Evolutionary conservation across 2,329 filamentous ascomycete species (phyloP), one percentile per base, ranked within the genome.

Genomic region (Penicillium sp.): DNA sequence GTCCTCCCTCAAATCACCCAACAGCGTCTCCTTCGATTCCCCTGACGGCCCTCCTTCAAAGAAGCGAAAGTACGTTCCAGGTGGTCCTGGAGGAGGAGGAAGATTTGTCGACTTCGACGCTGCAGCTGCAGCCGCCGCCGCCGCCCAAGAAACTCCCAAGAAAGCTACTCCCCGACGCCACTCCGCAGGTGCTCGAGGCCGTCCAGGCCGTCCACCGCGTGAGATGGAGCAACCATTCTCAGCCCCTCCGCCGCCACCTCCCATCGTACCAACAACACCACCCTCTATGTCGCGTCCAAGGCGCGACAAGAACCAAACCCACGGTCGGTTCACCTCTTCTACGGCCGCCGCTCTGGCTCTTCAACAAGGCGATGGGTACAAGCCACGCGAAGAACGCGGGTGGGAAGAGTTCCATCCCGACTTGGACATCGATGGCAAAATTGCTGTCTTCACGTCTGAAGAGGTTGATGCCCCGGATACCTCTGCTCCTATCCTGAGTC

Each of bases 321-420:
- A 77, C 60, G 86, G 87, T 66, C 80, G 87, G 57, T 94, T 87
- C 69, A 88, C 85, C 61, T 91, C 87, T 40, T 88, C 81, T 28
- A 72, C 85, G n/a, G 88, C 91, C 12, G 89, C 89, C 26, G 87
- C 90, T 22, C 88, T 90, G 44, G 89, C 88, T 6, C 85, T 93
- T 52, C 87, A 88, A 59, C 89, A 95, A 65, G 90, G 83, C 61
- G 93, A 97, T 73, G 90, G 91, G 44, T 97, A 97, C 72, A 98
- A 98, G 68, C 93, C 93, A 29, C 80, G 93, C 63, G 93, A 98
- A 71, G 93, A 98, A 73, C 83, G 91, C 55, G 88, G 88, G 45
- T 98, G 91, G 89, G 90, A 96, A 64, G 93, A 98, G 67, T 97
- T 97, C 57, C 93, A 98, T 69, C 89, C 88, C 0, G 88, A 96